These are phyloP conservation scores for Penicillium corylophilum DNA, from an alignment of 2,329 filamentous ascomycete genomes.

Conservation along the genomic window DNA sequence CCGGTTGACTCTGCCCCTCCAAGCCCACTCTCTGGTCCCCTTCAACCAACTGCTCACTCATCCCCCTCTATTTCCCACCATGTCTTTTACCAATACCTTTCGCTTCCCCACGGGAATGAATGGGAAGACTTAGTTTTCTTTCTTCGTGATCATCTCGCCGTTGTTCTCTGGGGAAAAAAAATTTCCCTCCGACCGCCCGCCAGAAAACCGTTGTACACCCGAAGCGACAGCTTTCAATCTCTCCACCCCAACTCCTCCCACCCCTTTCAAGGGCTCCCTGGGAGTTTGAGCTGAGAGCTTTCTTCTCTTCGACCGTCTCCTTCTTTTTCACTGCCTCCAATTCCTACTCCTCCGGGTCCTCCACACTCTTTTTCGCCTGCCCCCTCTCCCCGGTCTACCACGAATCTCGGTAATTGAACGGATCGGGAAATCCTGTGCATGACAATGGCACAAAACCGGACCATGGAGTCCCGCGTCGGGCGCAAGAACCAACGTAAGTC, in stretches of 20 bases:
- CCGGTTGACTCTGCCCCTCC: slow-evolving; percentile 27
- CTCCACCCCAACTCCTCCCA: slow-evolving; percentile 4
- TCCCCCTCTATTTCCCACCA: slow-evolving; percentile 31
- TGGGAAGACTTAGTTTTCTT: slow-evolving; percentile 36
- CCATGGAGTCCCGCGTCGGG: slow-evolving; percentile 50
- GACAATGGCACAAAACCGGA: slow-evolving; percentile 43
- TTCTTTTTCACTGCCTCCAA: background rate
- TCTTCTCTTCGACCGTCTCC: background rate
- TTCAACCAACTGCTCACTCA: slow-evolving; percentile 16
- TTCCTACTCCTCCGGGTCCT: background rate
- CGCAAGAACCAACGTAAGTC: slow-evolving; percentile 52
- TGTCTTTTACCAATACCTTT: slow-evolving; percentile 36
- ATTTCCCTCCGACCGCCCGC: slow-evolving; percentile 34
- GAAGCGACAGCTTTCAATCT: slow-evolving; percentile 13
- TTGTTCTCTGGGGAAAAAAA: slow-evolving; percentile 22
- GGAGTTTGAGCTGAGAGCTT: slow-evolving; percentile 20
- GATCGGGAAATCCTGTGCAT: slow-evolving; percentile 14
- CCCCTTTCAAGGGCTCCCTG: slow-evolving; percentile 19
- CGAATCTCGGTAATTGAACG: slow-evolving; percentile 1
- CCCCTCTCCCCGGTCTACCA: background rate
- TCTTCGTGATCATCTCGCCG: slow-evolving; percentile 14
- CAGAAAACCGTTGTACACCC: slow-evolving; percentile 13
- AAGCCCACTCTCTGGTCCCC: slow-evolving; percentile 18
- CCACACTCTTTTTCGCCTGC: slow-evolving; percentile 10
- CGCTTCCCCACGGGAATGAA: slow-evolving; percentile 48